Evolutionary conservation across 352 stramenopile genomes (phyloP).

Genomic region (Phytophthora megakarya): DNA sequence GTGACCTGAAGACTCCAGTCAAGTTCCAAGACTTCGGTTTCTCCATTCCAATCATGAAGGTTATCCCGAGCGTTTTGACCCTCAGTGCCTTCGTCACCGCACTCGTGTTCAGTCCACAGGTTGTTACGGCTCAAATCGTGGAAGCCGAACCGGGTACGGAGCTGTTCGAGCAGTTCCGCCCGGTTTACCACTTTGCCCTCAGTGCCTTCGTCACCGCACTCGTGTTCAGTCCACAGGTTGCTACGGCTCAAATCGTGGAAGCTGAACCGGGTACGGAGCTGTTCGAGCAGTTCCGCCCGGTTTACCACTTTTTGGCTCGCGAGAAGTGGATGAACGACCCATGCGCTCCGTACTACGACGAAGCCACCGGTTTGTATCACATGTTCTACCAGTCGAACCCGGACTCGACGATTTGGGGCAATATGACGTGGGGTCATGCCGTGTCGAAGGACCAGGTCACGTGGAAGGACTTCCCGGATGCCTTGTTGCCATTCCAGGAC

Average conservation of each 20-base stretch:
- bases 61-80: conserved; percentile 21
- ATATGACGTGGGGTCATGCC: conserved; percentile 82
- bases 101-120: conserved; percentile 19
- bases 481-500: conserved; percentile 54
- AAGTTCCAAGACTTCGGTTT: conserved; percentile 28
- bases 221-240: conserved; percentile 16
- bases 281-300: conserved; percentile 60
- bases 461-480: conserved; percentile 70
- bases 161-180: conserved; percentile 58
- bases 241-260: conserved; percentile 11
- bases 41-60: conserved; percentile 25
- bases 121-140: conserved; percentile 8
- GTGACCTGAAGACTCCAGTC: conserved; percentile 6
- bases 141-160: conserved; percentile 16
- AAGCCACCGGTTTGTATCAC: conserved; percentile 65
- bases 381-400: conserved; percentile 85
- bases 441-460: conserved; percentile 74
- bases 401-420: conserved; percentile 59
- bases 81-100: conserved; percentile 20
- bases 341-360: conserved; percentile 76
- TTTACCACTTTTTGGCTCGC: conserved; percentile 64
- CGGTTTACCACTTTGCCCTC: no score
- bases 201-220: conserved; percentile 18
- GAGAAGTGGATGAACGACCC: conserved; percentile 88
- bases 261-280: conserved; percentile 18